Conservation (phyloP, 176 grass and related monocot genomes). For the Oryza punctata region DNA sequence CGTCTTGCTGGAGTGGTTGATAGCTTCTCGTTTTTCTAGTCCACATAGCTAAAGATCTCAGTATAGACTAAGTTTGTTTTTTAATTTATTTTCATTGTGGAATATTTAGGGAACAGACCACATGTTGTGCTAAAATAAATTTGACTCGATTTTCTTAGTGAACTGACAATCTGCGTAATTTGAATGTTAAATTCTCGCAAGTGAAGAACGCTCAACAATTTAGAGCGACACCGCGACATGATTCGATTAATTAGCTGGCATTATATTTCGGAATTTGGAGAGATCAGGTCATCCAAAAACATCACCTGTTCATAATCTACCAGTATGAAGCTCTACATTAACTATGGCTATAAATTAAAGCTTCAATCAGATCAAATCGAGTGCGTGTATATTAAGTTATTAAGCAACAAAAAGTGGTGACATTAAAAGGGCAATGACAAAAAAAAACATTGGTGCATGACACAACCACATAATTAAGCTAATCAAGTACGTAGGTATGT, state of each 20-base stretch:
- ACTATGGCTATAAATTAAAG: not conserved
- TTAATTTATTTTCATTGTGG: not conserved
- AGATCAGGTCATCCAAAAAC: not conserved
- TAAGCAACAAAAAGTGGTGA: too few relatives aligned
- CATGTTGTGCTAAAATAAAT: not conserved
- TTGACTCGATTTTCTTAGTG: not conserved
- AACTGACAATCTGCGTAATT: not conserved
- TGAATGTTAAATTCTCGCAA: not conserved
- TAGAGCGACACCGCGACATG: not conserved
- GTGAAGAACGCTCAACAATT: not conserved
- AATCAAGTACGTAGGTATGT: not conserved
- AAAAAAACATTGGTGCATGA: not conserved
- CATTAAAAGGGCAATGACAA: not conserved
- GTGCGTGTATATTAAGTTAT: not conserved
- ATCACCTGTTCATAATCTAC: not conserved
- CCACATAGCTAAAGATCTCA: not conserved
- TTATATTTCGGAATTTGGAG: not conserved
- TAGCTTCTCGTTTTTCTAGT: not conserved
- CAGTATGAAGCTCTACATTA: not conserved
- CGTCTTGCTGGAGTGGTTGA: not conserved
- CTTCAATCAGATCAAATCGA: not conserved
- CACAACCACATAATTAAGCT: not conserved
- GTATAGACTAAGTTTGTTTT: not conserved
- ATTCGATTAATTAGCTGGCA: not conserved
- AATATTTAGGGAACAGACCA: not conserved